phyloP scores from a whole-genome alignment of 768 basidiomycete genomes.

The Tulasnella calospora region DNA sequence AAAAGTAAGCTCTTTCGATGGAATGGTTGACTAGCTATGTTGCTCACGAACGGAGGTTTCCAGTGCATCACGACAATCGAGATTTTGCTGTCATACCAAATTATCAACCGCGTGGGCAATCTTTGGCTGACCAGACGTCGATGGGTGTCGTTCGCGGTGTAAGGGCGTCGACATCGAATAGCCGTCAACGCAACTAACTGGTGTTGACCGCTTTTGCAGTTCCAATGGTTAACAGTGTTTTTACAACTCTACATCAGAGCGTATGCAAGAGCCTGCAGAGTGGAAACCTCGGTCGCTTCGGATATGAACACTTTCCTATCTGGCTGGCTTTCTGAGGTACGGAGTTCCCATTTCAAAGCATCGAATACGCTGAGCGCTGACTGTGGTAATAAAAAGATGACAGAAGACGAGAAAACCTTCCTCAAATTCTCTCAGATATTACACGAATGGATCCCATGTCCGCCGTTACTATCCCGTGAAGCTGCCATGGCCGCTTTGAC shows the following conservation, averaged over 20 bases:
- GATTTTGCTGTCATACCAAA: slow-evolving; percentile 74
- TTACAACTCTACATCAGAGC: slow-evolving; percentile 72
- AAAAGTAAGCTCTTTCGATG: slow-evolving; percentile 37
- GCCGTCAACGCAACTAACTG: not conserved
- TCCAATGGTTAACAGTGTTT: slow-evolving; percentile 66
- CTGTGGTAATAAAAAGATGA: not conserved
- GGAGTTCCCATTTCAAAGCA: not conserved
- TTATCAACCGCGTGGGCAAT: slow-evolving; percentile 59
- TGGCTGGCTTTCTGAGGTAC: slow-evolving; percentile 46
- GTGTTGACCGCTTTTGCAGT: slow-evolving; percentile 39
- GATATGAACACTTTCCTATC: slow-evolving; percentile 41
- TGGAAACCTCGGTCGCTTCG: slow-evolving; percentile 41
- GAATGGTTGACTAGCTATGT: not conserved
- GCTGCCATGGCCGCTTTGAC: not conserved
- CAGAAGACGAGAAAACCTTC: slow-evolving; percentile 26
- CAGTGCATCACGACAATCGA: slow-evolving; percentile 73
- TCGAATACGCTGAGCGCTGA: not conserved
- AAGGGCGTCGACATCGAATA: slow-evolving; percentile 34
- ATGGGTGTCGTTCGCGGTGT: slow-evolving; percentile 64
- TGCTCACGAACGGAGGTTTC: slow-evolving; percentile 37
- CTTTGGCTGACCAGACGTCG: slow-evolving; percentile 63
- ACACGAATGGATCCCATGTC: slow-evolving; percentile 25
- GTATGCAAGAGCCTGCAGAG: slow-evolving; percentile 71
- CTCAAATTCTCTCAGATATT: slow-evolving; percentile 28
- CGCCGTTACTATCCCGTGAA: slow-evolving; percentile 16